Evolutionary conservation across 2,329 filamentous ascomycete genomes (phyloP).

Genomic region (Capronia americana): DNA sequence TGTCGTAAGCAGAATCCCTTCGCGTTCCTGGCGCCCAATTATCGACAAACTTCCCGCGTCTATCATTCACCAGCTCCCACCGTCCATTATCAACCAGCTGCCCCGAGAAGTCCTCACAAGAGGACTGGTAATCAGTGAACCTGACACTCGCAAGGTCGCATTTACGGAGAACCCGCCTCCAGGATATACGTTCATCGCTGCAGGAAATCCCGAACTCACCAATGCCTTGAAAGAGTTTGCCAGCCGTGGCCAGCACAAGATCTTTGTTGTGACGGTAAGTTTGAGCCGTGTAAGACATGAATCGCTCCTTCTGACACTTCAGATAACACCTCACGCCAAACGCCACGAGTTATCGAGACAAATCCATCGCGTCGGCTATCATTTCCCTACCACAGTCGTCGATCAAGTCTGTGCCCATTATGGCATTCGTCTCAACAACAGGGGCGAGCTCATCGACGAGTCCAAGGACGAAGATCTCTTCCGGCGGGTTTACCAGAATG

Average conservation of each 20-base stretch:
- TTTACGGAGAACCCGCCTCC: constrained; percentile 61
- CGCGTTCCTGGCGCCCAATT: background rate
- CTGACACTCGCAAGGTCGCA: constrained; percentile 53
- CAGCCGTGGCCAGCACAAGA: constrained; percentile 59
- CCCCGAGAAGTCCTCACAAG: constrained; percentile 4
- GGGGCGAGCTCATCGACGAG: constrained; percentile 53
- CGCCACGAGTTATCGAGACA: constrained; percentile 64
- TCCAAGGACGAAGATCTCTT: constrained; percentile 37
- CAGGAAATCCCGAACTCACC: constrained; percentile 66
- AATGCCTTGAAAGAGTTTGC: constrained; percentile 66
- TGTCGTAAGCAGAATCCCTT: constrained; percentile 46
- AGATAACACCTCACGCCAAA: constrained; percentile 59
- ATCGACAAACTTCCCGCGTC: background rate
- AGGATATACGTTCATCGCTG: constrained; percentile 67
- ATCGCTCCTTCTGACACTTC: constrained; percentile 22
- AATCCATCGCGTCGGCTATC: constrained; percentile 67
- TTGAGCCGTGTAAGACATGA: background rate
- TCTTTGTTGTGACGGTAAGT: constrained; percentile 67
- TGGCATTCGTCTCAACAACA: constrained; percentile 53
- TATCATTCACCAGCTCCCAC: background rate
- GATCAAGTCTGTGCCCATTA: constrained; percentile 60
- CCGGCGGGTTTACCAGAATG: constrained; percentile 37
- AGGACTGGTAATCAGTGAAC: constrained; percentile 27
- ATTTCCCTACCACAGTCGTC: constrained; percentile 67
- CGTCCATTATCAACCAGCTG: background rate